Evolutionary conservation across 78 protist genomes (phyloP).

Genomic region (Guillardia theta): DNA sequence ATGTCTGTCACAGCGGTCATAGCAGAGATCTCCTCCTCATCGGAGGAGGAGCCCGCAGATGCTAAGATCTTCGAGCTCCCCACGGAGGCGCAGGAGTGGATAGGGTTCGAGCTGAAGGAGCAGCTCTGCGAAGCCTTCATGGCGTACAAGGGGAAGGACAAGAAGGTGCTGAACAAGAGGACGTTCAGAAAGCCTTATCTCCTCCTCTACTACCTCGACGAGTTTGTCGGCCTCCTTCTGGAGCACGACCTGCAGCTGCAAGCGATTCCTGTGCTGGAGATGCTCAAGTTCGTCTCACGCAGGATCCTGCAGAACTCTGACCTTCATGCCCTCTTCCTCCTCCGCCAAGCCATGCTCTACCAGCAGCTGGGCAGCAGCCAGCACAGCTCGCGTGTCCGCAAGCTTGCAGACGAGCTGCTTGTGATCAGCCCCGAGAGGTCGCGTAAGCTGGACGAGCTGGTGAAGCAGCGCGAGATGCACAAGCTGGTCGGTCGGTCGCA

Average conservation of each 20-base stretch:
- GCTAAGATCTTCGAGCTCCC: background rate
- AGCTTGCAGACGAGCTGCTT: no score
- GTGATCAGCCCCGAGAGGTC: no score
- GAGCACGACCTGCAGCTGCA: background rate
- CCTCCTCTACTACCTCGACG: background rate
- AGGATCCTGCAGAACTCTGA: no score
- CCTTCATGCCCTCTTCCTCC: no score
- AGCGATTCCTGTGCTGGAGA: background rate
- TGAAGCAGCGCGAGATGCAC: no score
- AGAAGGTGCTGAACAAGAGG: background rate
- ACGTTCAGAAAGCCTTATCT: background rate
- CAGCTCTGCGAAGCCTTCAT: background rate
- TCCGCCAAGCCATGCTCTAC: no score
- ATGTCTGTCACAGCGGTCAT: background rate
- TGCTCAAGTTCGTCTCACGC: background rate
- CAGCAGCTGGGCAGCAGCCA: no score
- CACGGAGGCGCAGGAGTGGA: background rate
- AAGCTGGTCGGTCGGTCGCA: no score
- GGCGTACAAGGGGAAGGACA: background rate
- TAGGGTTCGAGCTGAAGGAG: background rate
- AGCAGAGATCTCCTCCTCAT: background rate
- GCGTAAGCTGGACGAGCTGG: no score
- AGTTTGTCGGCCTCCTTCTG: background rate
- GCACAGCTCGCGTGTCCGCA: no score
- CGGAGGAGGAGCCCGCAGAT: background rate